Evolutionary conservation across 768 basidiomycete genomes (phyloP), one percentile per base, ranked within the genome.

Genomic region (Gautieria morchelliformis): DNA sequence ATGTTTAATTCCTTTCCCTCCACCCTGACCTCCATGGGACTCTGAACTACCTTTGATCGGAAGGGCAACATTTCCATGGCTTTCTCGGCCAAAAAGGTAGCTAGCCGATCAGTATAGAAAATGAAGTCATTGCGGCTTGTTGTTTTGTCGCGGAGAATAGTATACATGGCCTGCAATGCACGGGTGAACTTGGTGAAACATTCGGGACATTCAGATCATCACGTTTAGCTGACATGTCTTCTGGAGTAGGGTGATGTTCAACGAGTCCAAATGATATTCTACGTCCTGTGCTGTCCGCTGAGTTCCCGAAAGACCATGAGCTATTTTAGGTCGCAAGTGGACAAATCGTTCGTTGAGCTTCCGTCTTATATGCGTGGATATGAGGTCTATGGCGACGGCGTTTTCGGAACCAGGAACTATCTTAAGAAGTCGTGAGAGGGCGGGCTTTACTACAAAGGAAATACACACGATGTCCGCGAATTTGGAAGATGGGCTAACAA

Each of bases 371-470:
- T 98, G 96, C 2, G 90, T 92, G 15, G 86, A 84, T 53, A 99
- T 92, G 40, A 99, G 76, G 59, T 96, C 94, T 55, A 96, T 93
- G 4, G 95, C 93, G 10, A 95, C 86, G 20, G 80, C 69, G 65
- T 98, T 98, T 61, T 92, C 83, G 3, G 82, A 81, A 3, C 95
- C 95, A 1, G 94, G 94, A n/a, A 99, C 94, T 62, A 97, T 94
- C 93, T 95, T 60, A n/a, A 52, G 33, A 41, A 57, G 30, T 37
- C 11, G 32, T 33, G 12, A 47, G 33, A 41, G 32, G 30, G 42
- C 35, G 4, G 22, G 24, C 17, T 19, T 32, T 14, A 22, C 22
- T 30, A 58, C 44, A 15, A 49, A 8, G 19, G 5, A 41, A 58
- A 35, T 19, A 57, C 66, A 48, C 62, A 93, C 93, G 39, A 99